Base-by-base conservation (phyloP, 1,139 yeast species). In the Wickerhamiella pararugosa region DNA sequence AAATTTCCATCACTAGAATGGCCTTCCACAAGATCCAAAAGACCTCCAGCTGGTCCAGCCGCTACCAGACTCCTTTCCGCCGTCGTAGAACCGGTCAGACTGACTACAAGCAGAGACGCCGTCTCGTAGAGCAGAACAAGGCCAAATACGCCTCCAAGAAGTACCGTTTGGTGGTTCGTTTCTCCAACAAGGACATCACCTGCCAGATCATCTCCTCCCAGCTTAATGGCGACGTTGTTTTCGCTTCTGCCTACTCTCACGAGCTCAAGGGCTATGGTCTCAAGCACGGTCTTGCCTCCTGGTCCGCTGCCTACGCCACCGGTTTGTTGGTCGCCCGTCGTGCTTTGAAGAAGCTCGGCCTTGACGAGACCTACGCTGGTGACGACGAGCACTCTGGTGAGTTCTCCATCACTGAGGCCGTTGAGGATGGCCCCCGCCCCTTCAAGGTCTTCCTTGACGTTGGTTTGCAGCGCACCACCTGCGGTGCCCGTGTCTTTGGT, bases 21-120 rank as follows among this genome's bases (percentile, higher is more conserved):
- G 74, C 76, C 63, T 84, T 84, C 86, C 68, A 71, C 62, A 76
- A 76, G 66, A 54, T 61, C 47, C 63, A 66, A 59, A 86, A 86
- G 78, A 69, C 75, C 64, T 78, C 94, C 62, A 92, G 97, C 59
- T 90, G 92, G 90, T 86, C 78, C 78, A 86, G 97, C 67, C 90
- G 99, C 70, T 90, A 79, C 94, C 99, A 90, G 77, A 90, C 98
- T 68, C 96, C 97, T 60, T 90, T 86, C 95, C 86, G 98, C 72
- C 86, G 99, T 80, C 84, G 99, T 82, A 86, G 94, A 69, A 97
- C 92, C 74, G 99, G 98, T 75, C 90, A 92, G 80, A 90, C 99
- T 68, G 99, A 90, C 71, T 90, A 87, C 94, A 90, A 87, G 79
- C 96, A 93, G 71, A 90, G 99, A 79, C 90, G 90, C 94, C 86